Base-by-base conservation (phyloP, 164 flowering plant genomes). In the Warburgia ugandensis region DNA sequence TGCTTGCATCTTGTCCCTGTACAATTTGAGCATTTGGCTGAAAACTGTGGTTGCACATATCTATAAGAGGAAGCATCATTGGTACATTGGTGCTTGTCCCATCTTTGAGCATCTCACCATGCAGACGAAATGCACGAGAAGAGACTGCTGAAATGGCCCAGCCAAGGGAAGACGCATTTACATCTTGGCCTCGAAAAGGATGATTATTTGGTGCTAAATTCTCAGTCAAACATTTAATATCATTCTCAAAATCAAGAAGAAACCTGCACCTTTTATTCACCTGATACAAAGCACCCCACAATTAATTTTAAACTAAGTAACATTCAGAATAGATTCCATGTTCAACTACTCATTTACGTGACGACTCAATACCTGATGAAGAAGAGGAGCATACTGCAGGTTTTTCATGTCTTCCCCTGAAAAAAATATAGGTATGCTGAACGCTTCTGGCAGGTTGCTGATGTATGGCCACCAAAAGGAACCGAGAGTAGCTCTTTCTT, bases 81-180 rank as follows among this genome's bases (percentile, higher is more conserved):
- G 94, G 94, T 14, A 75, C 63, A 58, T 64, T 59, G 14, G 6
- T 25, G 20, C 54, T 62, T 39, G 72, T 48, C 26, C 86, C 81
- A 66, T 67, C 76, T 49, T 60, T 52, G 10, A 67, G 73, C 60
- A 66, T 69, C 53, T 75, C 52, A 2, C 86, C 85, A 66, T 84
- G 65, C 67, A 88, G 72, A 22, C 96, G 95, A 58, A 92, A 92
- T 56, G 99, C 96, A 53, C 96, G 68, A 35, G 96, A 78, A 42
- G 96, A 92, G 58, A 88, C 99, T 8, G 99, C 91, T 48, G 96
- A 78, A 95, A 88, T 85, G 29, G 96, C 94, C 99, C 99, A 92
- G 38, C 99, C 96, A 35, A 92, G 84, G 25, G 94, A 58, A 36
- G 95, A 83, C 46, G 99, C 86, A 71, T 88, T 73, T 13, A 85